These are phyloP conservation scores for Chlorella sp. DNA, from an alignment of 139 green algal genomes.

Conservation along the genomic window DNA sequence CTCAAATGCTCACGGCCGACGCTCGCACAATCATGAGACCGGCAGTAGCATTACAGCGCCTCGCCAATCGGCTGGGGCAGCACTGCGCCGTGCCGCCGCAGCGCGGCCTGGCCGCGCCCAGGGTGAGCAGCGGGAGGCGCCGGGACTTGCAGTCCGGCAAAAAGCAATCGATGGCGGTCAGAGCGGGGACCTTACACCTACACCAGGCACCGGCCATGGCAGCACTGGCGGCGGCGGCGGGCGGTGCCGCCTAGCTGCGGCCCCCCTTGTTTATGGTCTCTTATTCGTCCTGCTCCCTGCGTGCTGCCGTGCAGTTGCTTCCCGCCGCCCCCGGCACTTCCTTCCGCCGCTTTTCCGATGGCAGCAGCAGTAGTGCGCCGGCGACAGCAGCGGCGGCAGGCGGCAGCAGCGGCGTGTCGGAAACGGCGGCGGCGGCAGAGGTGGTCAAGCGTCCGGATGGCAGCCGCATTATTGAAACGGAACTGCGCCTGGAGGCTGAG, in stretches of 20 bases:
- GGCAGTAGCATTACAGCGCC: background rate
- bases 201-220: too few species aligned
- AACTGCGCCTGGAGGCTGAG: conserved; percentile 59
- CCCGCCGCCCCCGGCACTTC: background rate
- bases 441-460: background rate
- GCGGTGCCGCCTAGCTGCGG: too few species aligned
- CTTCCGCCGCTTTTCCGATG: background rate
- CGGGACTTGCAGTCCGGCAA: background rate
- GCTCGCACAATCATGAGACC: background rate
- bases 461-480: conserved; percentile 57
- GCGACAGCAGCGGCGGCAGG: background rate
- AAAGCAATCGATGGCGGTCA: background rate
- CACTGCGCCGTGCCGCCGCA: background rate
- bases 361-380: background rate
- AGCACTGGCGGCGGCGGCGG: too few species aligned
- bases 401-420: background rate
- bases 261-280: too few species aligned
- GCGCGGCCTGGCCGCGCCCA: background rate
- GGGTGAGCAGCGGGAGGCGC: background rate
- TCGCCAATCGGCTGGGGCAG: background rate
- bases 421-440: background rate
- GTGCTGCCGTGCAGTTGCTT: background rate
- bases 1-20: background rate
- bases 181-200: too few species aligned
- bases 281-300: background rate